Base-by-base conservation (phyloP, 148 eudicot genomes). In the Rhododendron simsii region DNA sequence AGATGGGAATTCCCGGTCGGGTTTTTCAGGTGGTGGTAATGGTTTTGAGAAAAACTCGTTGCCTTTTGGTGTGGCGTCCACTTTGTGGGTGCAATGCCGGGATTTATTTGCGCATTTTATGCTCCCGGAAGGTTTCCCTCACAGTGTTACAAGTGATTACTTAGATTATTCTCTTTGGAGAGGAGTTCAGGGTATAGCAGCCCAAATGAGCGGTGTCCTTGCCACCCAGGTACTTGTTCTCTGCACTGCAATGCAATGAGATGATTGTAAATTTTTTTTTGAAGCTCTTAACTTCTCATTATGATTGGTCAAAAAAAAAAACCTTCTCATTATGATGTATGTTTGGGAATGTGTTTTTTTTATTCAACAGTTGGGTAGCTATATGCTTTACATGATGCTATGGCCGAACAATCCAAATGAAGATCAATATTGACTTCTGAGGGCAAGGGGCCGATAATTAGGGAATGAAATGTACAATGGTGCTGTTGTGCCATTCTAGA, bases 161-260 rank as follows among this genome's bases (percentile, higher is more conserved):
- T 86, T 97, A 89, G 98, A 97, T 87, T 95, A 97, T 82, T 95
- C 98, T 65, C 90, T 94, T 88, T 97, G 99, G 99, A 93, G 99
- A 91, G 95, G 96, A 57, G 95, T 94, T 65, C 99, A 97, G 88
- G 99, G 99, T 37, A 84, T 97, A 84, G 99, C 99, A 23, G 96
- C 98, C 79, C 99, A 97, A 89, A 90, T 97, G 73, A 97, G 92
- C 45, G 95, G 98, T 30, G 98, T 97, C 80, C 96, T 97, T 87
- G 98, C 98, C 78, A 95, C 98, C 28, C 98, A 95, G 94, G 99
- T 96, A 77, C 9, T 86, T 55, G 2, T 5, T n/a, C 16, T 71
- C 30, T 71, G 18, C 44, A 69, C 39, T 33, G 82, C 23, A 28
- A 8, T 51, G 23, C 65, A 50, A 12, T 6, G 55, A 30, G 65